These are phyloP conservation scores for Alternaria longipes DNA, from an alignment of 2,329 filamentous ascomycete species.

Conservation along the genomic window DNA sequence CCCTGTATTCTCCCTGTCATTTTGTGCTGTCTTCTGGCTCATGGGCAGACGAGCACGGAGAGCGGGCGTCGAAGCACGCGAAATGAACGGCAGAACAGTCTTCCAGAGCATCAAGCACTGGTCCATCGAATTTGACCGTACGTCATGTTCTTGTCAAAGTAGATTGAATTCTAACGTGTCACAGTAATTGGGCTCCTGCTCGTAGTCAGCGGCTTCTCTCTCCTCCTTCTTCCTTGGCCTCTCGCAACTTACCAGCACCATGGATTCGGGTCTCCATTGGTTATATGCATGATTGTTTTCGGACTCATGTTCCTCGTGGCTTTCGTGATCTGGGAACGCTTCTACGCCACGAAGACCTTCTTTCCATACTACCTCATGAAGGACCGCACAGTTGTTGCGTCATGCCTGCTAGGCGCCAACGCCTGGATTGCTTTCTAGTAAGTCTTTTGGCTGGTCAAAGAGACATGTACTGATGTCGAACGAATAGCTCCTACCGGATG, in stretches of 20 bases:
- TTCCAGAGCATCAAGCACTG: constrained; percentile 62
- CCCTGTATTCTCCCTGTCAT: constrained; percentile 61
- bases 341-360: constrained; percentile 50
- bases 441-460: neutral
- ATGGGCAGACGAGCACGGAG: constrained; percentile 68
- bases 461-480: neutral
- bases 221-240: constrained; percentile 74
- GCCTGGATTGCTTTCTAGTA: constrained; percentile 36
- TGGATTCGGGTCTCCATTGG: constrained; percentile 43
- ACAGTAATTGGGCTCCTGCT: constrained; percentile 67
- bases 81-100: constrained; percentile 57
- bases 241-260: constrained; percentile 51
- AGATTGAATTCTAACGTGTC: neutral
- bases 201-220: constrained; percentile 65
- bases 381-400: constrained; percentile 60
- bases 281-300: constrained; percentile 52
- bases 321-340: constrained; percentile 52
- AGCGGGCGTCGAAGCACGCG: constrained; percentile 57
- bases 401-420: constrained; percentile 53
- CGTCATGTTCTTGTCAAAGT: neutral
- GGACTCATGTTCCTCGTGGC: constrained; percentile 42
- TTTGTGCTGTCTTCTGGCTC: constrained; percentile 64
- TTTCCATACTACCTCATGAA: constrained; percentile 57
- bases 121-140: constrained; percentile 66
- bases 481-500: constrained; percentile 37